These are phyloP conservation scores for Aquilaria sinensis DNA, from an alignment of 345 rosid species.

Conservation along the genomic window DNA sequence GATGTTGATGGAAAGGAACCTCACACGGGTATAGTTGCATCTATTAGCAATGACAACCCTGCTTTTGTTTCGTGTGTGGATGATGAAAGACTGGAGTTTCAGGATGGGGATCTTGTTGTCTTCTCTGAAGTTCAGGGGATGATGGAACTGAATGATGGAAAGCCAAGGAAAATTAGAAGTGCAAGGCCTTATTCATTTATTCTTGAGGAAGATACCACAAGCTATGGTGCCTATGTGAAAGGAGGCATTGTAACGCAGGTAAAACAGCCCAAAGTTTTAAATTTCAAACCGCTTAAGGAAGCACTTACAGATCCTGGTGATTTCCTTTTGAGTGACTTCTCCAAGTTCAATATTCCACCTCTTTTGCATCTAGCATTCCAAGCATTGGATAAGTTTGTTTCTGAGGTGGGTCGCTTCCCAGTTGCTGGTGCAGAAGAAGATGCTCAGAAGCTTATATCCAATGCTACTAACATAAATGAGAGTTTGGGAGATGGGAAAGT, in stretches of 20 bases:
- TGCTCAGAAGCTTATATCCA: conserved; percentile 65
- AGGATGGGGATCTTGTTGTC: conserved; percentile 92
- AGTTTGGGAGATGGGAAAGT: conserved; percentile 63
- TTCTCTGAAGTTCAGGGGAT: conserved; percentile 97
- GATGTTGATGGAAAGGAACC: conserved; percentile 99
- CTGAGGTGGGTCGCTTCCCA: conserved; percentile 72
- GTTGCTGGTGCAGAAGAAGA: conserved; percentile 91
- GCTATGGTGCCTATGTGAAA: conserved; percentile 55
- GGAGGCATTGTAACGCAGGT: conserved; percentile 98
- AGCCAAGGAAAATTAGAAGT: conserved; percentile 81
- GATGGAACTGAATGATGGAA: conserved; percentile 93
- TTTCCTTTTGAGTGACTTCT: conserved; percentile 88
- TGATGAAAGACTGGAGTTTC: conserved; percentile 94
- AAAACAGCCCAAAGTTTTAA: conserved; percentile 80
- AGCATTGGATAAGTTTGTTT: conserved; percentile 76
- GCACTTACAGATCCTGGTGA: conserved; percentile 93
- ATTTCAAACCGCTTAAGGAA: conserved; percentile 82
- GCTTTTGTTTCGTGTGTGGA: conserved; percentile 92
- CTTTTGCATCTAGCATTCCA: conserved; percentile 90
- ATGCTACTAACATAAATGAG: conserved; percentile 58
- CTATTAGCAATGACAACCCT: conserved; percentile 82
- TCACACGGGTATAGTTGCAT: conserved; percentile 91
- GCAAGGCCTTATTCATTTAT: conserved; percentile 83
- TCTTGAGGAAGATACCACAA: conserved; percentile 84
- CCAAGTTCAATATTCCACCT: conserved; percentile 91